Evolutionary conservation across 176 grass and related monocot genomes (phyloP), one percentile per base, ranked within the genome.

Genomic region (Cymbopogon citratus): DNA sequence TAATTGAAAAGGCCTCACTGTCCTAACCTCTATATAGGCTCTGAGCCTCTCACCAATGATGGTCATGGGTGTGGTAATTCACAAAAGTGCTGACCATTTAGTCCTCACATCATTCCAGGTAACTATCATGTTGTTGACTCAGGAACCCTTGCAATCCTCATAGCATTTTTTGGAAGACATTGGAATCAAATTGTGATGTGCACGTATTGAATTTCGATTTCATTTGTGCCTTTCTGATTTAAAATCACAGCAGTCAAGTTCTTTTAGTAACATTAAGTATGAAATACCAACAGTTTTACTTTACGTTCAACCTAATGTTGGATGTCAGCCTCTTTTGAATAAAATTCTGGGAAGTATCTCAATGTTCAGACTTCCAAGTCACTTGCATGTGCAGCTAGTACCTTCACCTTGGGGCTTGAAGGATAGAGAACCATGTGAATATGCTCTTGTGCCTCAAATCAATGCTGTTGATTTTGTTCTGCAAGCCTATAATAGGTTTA

Each of bases 61-160:
- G 31, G 19, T 9, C 61, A 40, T 78, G 57, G 21, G 29, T 61
- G 26, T 71, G 11, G 11, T 6, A 41, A 41, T 70, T 70, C 0
- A 0, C 24, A 78, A 54, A 15, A 33, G 73, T n/a, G 23, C 18
- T 79, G 66, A 74, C 27, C 48, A 6, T 45, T 45, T 67, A 4
- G 26, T 78, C 13, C 67, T 78, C 77, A 15, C 5, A 73, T 78
- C 46, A 40, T 64, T 88, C 48, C 75, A 74, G 33, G 34, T 46
- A 73, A 79, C 26, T 23, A 28, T 39, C 43, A 36, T 69, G 59
- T 59, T 34, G 66, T 49, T 78, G 59, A 83, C 38, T 27, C 15
- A 45, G 26, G 34, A 48, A 44, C 46, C 21, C 43, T 67, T 34
- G 14, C 68, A 79, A 7, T 66, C 19, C 62, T 63, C 13, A 14